Evolutionary conservation across 495 filamentous ascomycete genomes (phyloP).

Genomic region (Xylaria nigripes): DNA sequence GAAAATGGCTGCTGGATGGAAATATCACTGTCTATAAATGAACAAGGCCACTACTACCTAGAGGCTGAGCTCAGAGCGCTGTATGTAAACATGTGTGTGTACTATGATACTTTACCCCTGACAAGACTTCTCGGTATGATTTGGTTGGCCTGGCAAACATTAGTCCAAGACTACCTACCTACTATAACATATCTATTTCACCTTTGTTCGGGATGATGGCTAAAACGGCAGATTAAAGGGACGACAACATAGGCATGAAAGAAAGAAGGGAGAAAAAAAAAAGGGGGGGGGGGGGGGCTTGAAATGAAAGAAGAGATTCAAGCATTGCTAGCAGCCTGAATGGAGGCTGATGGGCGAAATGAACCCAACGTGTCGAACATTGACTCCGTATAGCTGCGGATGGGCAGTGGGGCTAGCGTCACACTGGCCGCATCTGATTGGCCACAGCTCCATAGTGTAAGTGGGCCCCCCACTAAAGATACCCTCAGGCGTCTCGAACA

Average conservation of each 20-base stretch:
- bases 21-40: not conserved
- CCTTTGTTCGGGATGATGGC: too few relatives aligned
- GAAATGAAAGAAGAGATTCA: too few relatives aligned
- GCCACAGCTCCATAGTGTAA: constrained; percentile 8
- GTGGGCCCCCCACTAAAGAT: not conserved
- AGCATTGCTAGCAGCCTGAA: too few relatives aligned
- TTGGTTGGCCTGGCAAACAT: not conserved
- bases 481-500: constrained; percentile 5
- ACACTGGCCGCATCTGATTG: not conserved
- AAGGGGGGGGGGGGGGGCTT: too few relatives aligned
- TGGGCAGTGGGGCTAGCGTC: not conserved
- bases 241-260: too few relatives aligned
- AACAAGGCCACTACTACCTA: not conserved
- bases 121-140: not conserved
- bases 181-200: too few relatives aligned
- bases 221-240: too few relatives aligned
- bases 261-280: too few relatives aligned
- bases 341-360: not conserved
- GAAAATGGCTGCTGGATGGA: not conserved
- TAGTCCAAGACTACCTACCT: too few relatives aligned
- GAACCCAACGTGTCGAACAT: too few relatives aligned
- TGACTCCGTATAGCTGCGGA: too few relatives aligned
- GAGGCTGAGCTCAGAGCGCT: constrained; percentile 9
- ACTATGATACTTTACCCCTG: constrained; percentile 15
- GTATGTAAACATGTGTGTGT: constrained; percentile 25